phyloP scores from a whole-genome alignment of 2,329 filamentous ascomycete genomes.

The Orbilia oligospora region DNA sequence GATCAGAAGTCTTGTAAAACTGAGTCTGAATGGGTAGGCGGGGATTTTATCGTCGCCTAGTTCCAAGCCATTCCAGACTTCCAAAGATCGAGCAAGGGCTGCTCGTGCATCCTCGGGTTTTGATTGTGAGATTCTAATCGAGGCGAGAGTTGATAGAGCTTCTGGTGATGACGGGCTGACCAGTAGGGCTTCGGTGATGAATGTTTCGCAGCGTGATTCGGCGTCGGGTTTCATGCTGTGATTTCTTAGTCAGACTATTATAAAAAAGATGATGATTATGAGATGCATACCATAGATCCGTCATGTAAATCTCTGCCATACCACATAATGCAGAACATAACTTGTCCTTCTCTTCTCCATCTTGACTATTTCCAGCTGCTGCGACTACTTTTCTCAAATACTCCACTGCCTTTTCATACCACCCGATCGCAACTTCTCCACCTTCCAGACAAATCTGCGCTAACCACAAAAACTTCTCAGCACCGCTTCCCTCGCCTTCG shows the following conservation, averaged over 20 bases:
- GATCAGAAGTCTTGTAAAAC: slow-evolving; percentile 86
- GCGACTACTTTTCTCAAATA: slow-evolving; percentile 74
- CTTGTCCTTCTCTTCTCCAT: slow-evolving; percentile 76
- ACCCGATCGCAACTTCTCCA: slow-evolving; percentile 76
- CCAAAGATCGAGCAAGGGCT: slow-evolving; percentile 83
- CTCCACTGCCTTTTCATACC: slow-evolving; percentile 79
- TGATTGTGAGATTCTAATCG: slow-evolving; percentile 89
- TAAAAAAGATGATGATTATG: not conserved
- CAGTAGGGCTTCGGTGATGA: slow-evolving; percentile 90
- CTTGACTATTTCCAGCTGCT: slow-evolving; percentile 68
- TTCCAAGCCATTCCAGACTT: slow-evolving; percentile 83
- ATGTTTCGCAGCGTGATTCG: slow-evolving; percentile 85
- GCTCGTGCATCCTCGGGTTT: slow-evolving; percentile 83
- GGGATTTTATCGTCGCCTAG: slow-evolving; percentile 73
- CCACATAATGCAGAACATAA: slow-evolving; percentile 93
- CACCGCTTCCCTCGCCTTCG: slow-evolving; percentile 79
- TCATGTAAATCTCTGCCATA: slow-evolving; percentile 98
- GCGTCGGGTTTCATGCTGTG: slow-evolving; percentile 84
- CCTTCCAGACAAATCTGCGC: slow-evolving; percentile 86
- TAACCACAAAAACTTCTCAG: slow-evolving; percentile 95
- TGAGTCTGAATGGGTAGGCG: slow-evolving; percentile 87
- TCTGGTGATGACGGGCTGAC: slow-evolving; percentile 85
- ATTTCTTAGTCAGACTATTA: not conserved
- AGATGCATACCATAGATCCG: slow-evolving; percentile 81
- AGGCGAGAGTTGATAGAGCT: slow-evolving; percentile 95